phyloP scores from a whole-genome alignment of 345 rosid genomes.

The Syzygium aromaticum region DNA sequence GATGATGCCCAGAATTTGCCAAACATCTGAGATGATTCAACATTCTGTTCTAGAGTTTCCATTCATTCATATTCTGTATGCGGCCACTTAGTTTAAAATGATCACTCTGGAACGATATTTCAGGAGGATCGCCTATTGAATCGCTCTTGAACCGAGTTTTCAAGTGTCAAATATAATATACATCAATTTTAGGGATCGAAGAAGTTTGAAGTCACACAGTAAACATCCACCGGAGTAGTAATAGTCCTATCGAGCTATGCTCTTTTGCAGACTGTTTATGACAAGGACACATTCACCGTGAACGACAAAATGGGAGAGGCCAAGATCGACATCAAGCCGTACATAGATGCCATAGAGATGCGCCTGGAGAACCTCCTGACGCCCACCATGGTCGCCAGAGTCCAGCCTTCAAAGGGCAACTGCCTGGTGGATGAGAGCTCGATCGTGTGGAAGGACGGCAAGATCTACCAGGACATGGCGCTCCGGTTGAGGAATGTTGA shows the following conservation, averaged over 20 bases:
- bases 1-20: background rate
- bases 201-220: background rate
- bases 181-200: background rate
- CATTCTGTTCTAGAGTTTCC: background rate
- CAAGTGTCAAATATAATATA: background rate
- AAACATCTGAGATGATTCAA: background rate
- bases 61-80: background rate
- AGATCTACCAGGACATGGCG: constrained; percentile 39
- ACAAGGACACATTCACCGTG: constrained; percentile 58
- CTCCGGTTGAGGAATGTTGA: constrained; percentile 55
- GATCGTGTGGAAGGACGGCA: constrained; percentile 35
- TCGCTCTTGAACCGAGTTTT: background rate
- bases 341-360: constrained; percentile 37
- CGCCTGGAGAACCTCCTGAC: constrained; percentile 31
- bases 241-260: background rate
- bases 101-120: background rate
- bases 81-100: background rate
- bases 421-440: constrained; percentile 50
- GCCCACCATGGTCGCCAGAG: constrained; percentile 38
- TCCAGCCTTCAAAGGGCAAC: constrained; percentile 34
- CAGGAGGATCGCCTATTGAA: background rate
- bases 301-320: constrained; percentile 87
- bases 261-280: constrained; percentile 47
- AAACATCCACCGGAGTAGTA: background rate
- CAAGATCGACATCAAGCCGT: constrained; percentile 47